phyloP scores from a whole-genome alignment of 129 eudicot genomes.

The Chrysanthemum seticuspe region DNA sequence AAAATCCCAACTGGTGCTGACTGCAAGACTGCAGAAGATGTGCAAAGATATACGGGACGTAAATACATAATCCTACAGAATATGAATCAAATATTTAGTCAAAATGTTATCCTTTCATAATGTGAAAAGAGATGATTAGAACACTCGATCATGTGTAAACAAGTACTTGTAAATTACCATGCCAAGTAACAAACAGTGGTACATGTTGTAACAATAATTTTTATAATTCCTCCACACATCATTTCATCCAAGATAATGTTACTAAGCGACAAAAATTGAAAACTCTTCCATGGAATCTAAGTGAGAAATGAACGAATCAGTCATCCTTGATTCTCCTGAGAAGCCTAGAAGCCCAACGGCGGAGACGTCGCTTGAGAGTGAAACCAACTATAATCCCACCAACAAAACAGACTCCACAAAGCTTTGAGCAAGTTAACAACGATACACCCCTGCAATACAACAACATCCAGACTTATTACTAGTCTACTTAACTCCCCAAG shows the following conservation, averaged over 20 bases:
- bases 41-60: too few relatives aligned
- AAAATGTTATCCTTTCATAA: too few relatives aligned
- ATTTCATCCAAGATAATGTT: not conserved
- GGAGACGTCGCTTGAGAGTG: slow-evolving; percentile 76
- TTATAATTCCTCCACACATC: not conserved
- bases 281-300: not conserved
- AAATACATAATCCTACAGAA: too few relatives aligned
- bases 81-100: too few relatives aligned
- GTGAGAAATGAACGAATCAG: slow-evolving; percentile 13
- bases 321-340: slow-evolving; percentile 78
- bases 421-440: slow-evolving; percentile 83
- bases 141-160: too few relatives aligned
- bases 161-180: too few relatives aligned
- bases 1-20: too few relatives aligned
- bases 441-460: slow-evolving; percentile 50
- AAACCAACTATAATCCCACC: slow-evolving; percentile 81
- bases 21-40: too few relatives aligned
- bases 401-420: slow-evolving; percentile 72
- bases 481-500: too few relatives aligned
- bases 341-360: slow-evolving; percentile 70
- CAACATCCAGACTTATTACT: not conserved
- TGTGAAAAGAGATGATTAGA: too few relatives aligned
- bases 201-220: slow-evolving; percentile 1
- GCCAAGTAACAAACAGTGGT: too few relatives aligned
- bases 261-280: not conserved